These are phyloP conservation scores for Neofusicoccum umdonicola DNA, from an alignment of 2,329 filamentous ascomycete genomes.

Conservation along the genomic window DNA sequence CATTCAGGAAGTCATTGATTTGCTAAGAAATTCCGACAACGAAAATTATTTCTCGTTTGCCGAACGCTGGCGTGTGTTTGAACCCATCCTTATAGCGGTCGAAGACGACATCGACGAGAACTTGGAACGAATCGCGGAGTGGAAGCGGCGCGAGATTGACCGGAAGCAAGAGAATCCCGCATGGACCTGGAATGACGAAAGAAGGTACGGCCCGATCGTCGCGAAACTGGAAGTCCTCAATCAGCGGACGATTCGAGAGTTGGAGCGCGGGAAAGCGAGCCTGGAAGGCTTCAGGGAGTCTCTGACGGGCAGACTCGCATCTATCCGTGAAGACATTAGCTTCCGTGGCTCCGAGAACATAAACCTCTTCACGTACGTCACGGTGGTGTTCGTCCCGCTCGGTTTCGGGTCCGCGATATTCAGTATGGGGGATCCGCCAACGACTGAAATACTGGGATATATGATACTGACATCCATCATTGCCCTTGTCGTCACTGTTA, in stretches of 20 bases:
- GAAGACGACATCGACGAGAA: conserved; percentile 23
- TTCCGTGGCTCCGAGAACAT: conserved; percentile 28
- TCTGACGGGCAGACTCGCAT: conserved; percentile 21
- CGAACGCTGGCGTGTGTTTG: conserved; percentile 20
- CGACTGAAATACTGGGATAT: too few relatives aligned
- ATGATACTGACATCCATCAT: too few relatives aligned
- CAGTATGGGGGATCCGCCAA: too few relatives aligned
- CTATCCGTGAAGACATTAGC: conserved; percentile 22
- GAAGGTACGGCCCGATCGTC: conserved; percentile 27
- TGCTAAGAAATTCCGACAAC: not conserved
- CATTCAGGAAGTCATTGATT: conserved; percentile 11
- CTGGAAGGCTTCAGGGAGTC: conserved; percentile 20
- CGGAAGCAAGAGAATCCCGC: conserved; percentile 28
- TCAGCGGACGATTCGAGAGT: not conserved
- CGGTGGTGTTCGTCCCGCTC: conserved; percentile 36
- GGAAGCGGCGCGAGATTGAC: conserved; percentile 27
- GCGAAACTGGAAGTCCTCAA: conserved; percentile 18
- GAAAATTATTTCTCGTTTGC: not conserved
- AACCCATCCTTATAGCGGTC: conserved; percentile 21
- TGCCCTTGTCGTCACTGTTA: too few relatives aligned
- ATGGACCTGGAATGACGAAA: conserved; percentile 34
- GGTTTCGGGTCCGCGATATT: conserved; percentile 20
- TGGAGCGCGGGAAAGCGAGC: not conserved
- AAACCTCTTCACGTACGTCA: conserved; percentile 35
- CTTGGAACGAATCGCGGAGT: conserved; percentile 24